Evolutionary conservation across 2,329 filamentous ascomycete species (phyloP), one percentile per base, ranked within the genome.

Genomic region (Lecanoromycetidae sp.): DNA sequence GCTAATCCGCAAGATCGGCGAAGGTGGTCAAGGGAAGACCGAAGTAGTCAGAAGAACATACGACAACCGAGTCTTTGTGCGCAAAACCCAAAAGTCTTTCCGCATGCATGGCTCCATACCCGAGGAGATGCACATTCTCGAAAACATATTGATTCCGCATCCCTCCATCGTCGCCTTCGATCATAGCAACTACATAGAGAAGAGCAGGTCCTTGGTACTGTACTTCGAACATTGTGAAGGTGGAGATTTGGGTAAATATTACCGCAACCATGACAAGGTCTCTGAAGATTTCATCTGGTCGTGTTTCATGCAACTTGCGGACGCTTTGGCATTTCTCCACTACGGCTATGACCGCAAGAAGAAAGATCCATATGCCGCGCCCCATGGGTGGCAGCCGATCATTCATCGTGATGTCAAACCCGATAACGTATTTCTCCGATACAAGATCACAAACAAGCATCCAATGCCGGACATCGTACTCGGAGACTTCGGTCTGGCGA

Each of bases 351-450:
- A n/a, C n/a, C n/a, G n/a, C n/a, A n/a, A n/a, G n/a, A n/a, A n/a
- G n/a, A n/a, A n/a, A n/a, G n/a, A n/a, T n/a, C n/a, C n/a, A n/a
- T n/a, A n/a, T n/a, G n/a, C n/a, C n/a, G n/a, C n/a, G n/a, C n/a
- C n/a, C n/a, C 48, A 51, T 13, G 42, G 23, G 2, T 54, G 54
- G 49, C 22, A 17, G 22, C 29, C 33, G 0, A 44, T 57, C 32
- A 19, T 58, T 26, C 56, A 57, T 29, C 35, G 54, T 2, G 55
- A 57, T 35, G 53, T 58, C 41, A 57, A 56, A 39, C 49, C 53
- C 3, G 52, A 39, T 2, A 52, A 52, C 22, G n/a, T 52, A 0
- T 48, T 50, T 22, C 43, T 52, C 10, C 17, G 13, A 3, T 17
- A n/a, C 26, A n/a, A n/a, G 3, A 20, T n/a, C 20, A 7, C 32